These are phyloP conservation scores for Aspergillus eucalypticola DNA, from an alignment of 2,329 filamentous ascomycete genomes.

Conservation along the genomic window DNA sequence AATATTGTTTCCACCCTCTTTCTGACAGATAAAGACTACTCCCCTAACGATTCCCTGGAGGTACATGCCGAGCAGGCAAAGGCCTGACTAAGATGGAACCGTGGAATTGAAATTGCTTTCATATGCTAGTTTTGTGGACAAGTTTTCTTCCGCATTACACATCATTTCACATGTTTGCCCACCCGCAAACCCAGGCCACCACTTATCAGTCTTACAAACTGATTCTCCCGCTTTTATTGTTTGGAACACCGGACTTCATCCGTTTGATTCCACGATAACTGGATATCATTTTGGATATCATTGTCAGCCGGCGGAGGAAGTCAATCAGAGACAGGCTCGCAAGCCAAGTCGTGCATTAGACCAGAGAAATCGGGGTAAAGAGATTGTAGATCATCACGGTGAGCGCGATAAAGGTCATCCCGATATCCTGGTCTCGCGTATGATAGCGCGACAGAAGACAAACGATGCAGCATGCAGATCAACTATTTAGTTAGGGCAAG, in stretches of 20 bases:
- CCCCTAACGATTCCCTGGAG: not conserved
- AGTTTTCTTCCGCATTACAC: slow-evolving; percentile 23
- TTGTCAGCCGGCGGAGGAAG: slow-evolving; percentile 22
- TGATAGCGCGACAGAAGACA: slow-evolving; percentile 28
- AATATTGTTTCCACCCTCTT: not conserved
- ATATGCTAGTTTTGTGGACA: slow-evolving; percentile 7
- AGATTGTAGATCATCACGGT: slow-evolving; percentile 30
- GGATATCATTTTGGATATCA: slow-evolving; percentile 20
- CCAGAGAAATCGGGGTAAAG: slow-evolving; percentile 26
- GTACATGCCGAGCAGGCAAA: not conserved
- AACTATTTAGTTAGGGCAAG: slow-evolving; percentile 74
- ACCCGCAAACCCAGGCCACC: slow-evolving; percentile 29
- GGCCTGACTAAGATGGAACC: not conserved
- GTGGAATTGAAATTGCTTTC: slow-evolving; percentile 5
- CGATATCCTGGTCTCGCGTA: slow-evolving; percentile 19
- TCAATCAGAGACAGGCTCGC: slow-evolving; percentile 26
- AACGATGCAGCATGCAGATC: slow-evolving; percentile 22
- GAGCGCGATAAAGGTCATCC: slow-evolving; percentile 14
- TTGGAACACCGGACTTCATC: slow-evolving; percentile 9
- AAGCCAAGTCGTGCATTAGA: slow-evolving; percentile 22
- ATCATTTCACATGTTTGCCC: slow-evolving; percentile 25
- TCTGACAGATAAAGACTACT: not conserved
- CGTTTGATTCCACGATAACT: slow-evolving; percentile 16
- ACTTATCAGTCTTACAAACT: slow-evolving; percentile 20
- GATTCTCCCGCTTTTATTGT: slow-evolving; percentile 17